These are phyloP conservation scores for Saturnispora zaruensis DNA, from an alignment of 805 yeast species.

Conservation along the genomic window DNA sequence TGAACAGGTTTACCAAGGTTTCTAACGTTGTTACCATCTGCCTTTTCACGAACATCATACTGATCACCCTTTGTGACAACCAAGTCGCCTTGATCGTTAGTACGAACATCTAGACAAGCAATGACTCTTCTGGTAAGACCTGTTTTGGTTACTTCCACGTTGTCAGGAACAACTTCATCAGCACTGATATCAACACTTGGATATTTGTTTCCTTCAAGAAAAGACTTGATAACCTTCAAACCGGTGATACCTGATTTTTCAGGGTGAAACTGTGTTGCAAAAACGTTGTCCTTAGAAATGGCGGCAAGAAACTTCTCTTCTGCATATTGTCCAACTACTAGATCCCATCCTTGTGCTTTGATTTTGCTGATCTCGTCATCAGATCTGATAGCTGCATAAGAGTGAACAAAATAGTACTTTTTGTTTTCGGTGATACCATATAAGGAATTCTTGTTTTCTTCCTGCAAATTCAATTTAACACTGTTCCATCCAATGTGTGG, in stretches of 20 bases:
- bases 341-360: constrained; percentile 46
- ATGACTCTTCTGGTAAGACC: constrained; percentile 87
- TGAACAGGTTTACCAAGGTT: constrained; percentile 96
- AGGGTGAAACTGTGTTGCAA: constrained; percentile 99
- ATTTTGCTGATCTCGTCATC: constrained; percentile 29
- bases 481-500: constrained; percentile 97
- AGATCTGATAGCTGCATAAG: constrained; percentile 63
- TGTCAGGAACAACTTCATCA: not conserved
- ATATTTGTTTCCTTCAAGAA: constrained; percentile 43
- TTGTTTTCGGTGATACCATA: constrained; percentile 58
- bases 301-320: constrained; percentile 79
- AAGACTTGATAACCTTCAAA: constrained; percentile 61
- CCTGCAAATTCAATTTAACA: constrained; percentile 14
- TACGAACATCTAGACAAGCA: constrained; percentile 95
- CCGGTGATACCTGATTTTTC: constrained; percentile 96
- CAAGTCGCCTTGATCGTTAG: constrained; percentile 88
- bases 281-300: constrained; percentile 61
- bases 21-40: constrained; percentile 53
- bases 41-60: constrained; percentile 87
- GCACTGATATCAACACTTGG: not conserved
- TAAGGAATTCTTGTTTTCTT: constrained; percentile 26
- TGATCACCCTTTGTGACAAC: constrained; percentile 99
- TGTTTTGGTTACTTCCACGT: constrained; percentile 23
- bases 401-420: constrained; percentile 91
- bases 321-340: constrained; percentile 68